phyloP scores from a whole-genome alignment of 176 grass and related monocot genomes.

The Leersia perrieri region DNA sequence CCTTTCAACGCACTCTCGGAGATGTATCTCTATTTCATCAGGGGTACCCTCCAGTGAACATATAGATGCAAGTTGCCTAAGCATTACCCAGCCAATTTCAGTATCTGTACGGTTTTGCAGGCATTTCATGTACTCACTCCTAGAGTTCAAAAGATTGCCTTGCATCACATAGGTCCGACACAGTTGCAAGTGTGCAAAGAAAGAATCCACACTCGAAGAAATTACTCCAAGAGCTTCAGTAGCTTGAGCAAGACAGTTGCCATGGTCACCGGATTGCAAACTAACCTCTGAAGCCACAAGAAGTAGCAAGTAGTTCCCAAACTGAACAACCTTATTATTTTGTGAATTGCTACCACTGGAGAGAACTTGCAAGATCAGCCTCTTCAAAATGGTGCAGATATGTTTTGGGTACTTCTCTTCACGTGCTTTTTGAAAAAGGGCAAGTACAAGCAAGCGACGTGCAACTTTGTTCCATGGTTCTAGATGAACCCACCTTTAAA shows the following conservation, averaged over 20 bases:
- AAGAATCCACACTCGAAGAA: conserved; percentile 40
- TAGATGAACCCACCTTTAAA: conserved; percentile 71
- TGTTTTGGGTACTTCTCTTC: conserved; percentile 81
- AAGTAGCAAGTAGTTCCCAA: conserved; percentile 55
- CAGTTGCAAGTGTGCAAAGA: conserved; percentile 81
- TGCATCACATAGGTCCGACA: conserved; percentile 64
- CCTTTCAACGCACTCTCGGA: conserved; percentile 46
- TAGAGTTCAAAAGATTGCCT: conserved; percentile 58
- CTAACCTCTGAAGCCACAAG: conserved; percentile 78
- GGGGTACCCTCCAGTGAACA: conserved; percentile 51
- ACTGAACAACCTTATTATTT: conserved; percentile 42
- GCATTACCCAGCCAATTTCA: conserved; percentile 80
- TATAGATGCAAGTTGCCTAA: conserved; percentile 80
- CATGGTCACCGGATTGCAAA: conserved; percentile 65
- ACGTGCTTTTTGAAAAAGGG: conserved; percentile 70
- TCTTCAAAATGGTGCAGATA: conserved; percentile 56
- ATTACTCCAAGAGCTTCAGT: conserved; percentile 50
- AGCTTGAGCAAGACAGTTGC: conserved; percentile 47
- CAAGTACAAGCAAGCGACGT: conserved; percentile 74
- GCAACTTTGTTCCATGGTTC: conserved; percentile 87
- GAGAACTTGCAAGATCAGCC: conserved; percentile 60
- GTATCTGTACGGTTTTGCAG: conserved; percentile 47
- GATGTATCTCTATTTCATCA: conserved; percentile 59
- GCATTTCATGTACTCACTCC: conserved; percentile 72
- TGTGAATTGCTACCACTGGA: conserved; percentile 36